Percentiles rank a stretch among this genome's conserved stretches.
Evolutionary conservation across 164 flowering plant genomes (phyloP).

Genomic region (Umbellularia californica): DNA sequence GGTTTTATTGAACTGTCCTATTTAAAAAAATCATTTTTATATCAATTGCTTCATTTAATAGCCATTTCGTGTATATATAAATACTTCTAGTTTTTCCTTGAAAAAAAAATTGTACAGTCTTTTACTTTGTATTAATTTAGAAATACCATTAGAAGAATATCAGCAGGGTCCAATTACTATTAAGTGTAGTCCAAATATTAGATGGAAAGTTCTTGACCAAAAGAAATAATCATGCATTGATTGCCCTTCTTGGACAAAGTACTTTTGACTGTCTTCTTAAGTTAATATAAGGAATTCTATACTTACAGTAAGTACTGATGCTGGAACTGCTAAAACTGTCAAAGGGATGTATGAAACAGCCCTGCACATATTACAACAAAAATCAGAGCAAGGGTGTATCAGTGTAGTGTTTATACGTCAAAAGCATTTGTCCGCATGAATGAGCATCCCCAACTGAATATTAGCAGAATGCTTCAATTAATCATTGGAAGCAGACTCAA

Average conservation of each 20-base stretch:
- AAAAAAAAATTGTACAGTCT: too few species aligned
- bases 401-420: background rate
- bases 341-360: slow-evolving; percentile 42
- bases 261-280: background rate
- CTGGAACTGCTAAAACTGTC: slow-evolving; percentile 43
- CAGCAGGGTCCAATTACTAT: background rate
- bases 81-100: too few species aligned
- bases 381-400: background rate
- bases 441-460: background rate
- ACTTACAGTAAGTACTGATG: slow-evolving; percentile 42
- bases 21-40: too few species aligned
- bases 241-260: background rate
- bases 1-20: too few species aligned
- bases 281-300: slow-evolving; percentile 2
- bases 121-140: background rate
- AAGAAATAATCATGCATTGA: too few species aligned
- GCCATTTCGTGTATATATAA: too few species aligned
- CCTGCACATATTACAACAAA: slow-evolving; percentile 20
- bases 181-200: background rate
- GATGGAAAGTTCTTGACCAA: background rate
- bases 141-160: background rate
- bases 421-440: background rate
- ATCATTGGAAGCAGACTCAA: background rate
- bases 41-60: too few species aligned
- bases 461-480: background rate